Percentiles rank a stretch among this genome's conserved stretches.
These are phyloP conservation scores for Byssothecium circinans DNA, from an alignment of 2,329 filamentous ascomycete genomes.

Conservation along the genomic window DNA sequence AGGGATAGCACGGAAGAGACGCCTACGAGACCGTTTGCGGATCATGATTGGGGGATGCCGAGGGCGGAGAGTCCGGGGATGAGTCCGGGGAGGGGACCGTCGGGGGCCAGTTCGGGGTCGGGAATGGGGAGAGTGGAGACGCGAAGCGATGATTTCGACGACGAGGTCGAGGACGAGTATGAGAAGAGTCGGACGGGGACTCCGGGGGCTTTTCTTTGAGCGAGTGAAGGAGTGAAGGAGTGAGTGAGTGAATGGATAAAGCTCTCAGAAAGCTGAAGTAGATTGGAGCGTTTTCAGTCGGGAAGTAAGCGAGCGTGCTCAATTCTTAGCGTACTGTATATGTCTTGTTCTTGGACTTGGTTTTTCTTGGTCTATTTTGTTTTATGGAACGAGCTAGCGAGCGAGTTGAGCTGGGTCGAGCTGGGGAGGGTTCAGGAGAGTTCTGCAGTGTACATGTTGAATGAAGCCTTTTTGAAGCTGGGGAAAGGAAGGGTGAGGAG, in stretches of 20 bases:
- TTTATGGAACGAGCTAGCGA: too few relatives aligned
- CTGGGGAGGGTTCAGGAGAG: too few relatives aligned
- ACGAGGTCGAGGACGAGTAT: constrained; percentile 8
- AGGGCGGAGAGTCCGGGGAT: constrained; percentile 3
- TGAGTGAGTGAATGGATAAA: background rate
- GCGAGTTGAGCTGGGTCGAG: too few relatives aligned
- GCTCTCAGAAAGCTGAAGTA: too few relatives aligned
- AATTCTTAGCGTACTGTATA: too few relatives aligned
- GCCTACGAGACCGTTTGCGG: constrained; percentile 20
- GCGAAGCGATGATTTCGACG: constrained; percentile 4
- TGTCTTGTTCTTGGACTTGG: too few relatives aligned
- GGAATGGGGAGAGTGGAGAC: constrained; percentile 4
- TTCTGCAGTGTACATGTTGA: too few relatives aligned
- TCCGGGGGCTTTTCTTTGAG: background rate
- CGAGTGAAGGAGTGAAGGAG: background rate
- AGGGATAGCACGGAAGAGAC: constrained; percentile 21
- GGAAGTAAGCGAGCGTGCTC: too few relatives aligned
- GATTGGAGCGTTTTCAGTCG: too few relatives aligned
- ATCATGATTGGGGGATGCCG: constrained; percentile 9
- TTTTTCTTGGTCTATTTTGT: too few relatives aligned
- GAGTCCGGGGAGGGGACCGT: background rate
- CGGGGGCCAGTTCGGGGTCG: background rate
- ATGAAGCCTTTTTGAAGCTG: too few relatives aligned
- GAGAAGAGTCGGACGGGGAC: background rate
- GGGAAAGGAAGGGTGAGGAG: too few relatives aligned